Evolutionary conservation across 352 stramenopile species (phyloP), one percentile per base, ranked within the genome.

Genomic region (Phytophthora megakarya): DNA sequence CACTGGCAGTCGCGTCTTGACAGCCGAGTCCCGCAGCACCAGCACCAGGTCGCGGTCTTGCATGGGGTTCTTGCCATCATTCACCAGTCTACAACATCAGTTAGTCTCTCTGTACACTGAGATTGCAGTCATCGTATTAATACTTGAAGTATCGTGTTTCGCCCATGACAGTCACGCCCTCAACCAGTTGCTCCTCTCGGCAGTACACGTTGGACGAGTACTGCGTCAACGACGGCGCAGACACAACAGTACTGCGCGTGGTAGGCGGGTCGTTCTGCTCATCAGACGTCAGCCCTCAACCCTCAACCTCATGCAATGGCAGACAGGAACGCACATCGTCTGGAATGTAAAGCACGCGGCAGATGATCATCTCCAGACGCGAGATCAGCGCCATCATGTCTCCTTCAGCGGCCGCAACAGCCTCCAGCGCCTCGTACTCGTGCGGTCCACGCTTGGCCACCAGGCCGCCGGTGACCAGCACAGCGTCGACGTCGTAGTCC

Each of bases 301-400:
- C 39, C 22, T 19, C 43, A 15, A 16, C 61, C 21, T 15, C 30
- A 13, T 19, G 45, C 21, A 30, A 42, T 16, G 48, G 33, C 42
- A 45, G 21, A 32, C 32, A 64, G 16, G 13, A 45, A 64, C 68
- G 19, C 51, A 90, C 85, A 13, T 88, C 79, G 39, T 80, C 71
- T 3, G 88, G 83, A 12, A 93, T 81, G 62, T 96, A 96, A 11
- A 96, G 39, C 10, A 96, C 84, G 22, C 86, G 86, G 40, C 88
- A 95, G 18, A 94, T 84, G 48, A 96, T 90, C 72, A 87, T 92
- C 58, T 96, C 88, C 33, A 96, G 81, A 23, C 88, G 78, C 16
- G 88, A 93, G 46, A 96, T 86, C 44, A 95, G 71, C 65, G 88
- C 84, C 81, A 92, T 95, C 86, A 95, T 94, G 70, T 96, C 88